Evolutionary conservation across 2,329 filamentous ascomycete species (phyloP).

Genomic region (Cadophora sp.): DNA sequence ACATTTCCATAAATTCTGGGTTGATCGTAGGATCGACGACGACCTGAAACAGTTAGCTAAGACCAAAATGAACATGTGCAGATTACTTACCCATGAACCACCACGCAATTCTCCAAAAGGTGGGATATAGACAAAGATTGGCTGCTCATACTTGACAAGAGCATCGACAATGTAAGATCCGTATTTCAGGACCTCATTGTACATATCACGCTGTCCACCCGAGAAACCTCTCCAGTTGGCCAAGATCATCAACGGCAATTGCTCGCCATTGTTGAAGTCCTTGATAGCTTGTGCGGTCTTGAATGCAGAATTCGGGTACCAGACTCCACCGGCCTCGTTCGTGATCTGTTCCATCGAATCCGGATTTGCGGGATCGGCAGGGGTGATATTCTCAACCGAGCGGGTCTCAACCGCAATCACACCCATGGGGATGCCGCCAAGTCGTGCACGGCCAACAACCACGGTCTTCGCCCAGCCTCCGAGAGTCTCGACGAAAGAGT

Average conservation of each 20-base stretch:
- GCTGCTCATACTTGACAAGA: slow-evolving; percentile 97
- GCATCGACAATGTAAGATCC: slow-evolving; percentile 99
- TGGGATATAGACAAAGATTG: slow-evolving; percentile 98
- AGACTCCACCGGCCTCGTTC: slow-evolving; percentile 96
- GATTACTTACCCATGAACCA: slow-evolving; percentile 81
- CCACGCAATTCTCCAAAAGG: slow-evolving; percentile 96
- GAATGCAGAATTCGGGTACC: slow-evolving; percentile 99
- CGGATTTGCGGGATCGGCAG: slow-evolving; percentile 95
- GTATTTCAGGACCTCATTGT: slow-evolving; percentile 99
- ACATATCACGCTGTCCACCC: slow-evolving; percentile 99
- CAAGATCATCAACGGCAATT: slow-evolving; percentile 97
- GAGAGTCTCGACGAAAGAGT: slow-evolving; percentile 95
- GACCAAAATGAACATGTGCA: slow-evolving; percentile 18
- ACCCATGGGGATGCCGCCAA: slow-evolving; percentile 97
- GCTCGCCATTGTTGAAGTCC: slow-evolving; percentile 99
- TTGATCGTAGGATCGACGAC: slow-evolving; percentile 99
- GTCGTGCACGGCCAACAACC: slow-evolving; percentile 92
- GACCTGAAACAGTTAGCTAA: slow-evolving; percentile 60
- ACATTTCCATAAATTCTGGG: slow-evolving; percentile 98
- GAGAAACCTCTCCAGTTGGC: slow-evolving; percentile 99
- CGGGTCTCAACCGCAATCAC: slow-evolving; percentile 97
- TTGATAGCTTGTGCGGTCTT: slow-evolving; percentile 99
- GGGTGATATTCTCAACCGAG: slow-evolving; percentile 94
- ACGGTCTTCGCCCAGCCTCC: slow-evolving; percentile 98
- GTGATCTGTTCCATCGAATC: slow-evolving; percentile 96